These are phyloP conservation scores for Piper longum DNA, from an alignment of 164 flowering plant species.

Conservation along the genomic window DNA sequence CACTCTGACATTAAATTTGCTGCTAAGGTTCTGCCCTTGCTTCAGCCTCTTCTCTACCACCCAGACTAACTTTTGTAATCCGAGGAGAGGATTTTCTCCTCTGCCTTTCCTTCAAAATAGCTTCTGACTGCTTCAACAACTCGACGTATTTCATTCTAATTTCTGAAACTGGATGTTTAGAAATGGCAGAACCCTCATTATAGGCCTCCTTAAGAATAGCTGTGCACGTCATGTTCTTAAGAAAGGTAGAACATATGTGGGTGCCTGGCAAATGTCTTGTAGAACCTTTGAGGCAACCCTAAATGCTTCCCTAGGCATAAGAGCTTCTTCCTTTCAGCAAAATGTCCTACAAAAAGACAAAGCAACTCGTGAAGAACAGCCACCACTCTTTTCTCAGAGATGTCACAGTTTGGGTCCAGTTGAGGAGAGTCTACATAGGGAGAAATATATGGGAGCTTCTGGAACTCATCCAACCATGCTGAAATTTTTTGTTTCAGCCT, in stretches of 20 bases:
- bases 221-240: constrained; percentile 61
- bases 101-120: constrained; percentile 33
- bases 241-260: constrained; percentile 73
- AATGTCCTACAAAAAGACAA: constrained; percentile 65
- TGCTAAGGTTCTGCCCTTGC: neutral
- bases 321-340: constrained; percentile 63
- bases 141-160: constrained; percentile 56
- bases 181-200: constrained; percentile 25
- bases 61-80: neutral
- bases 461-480: constrained; percentile 58
- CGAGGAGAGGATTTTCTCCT: neutral
- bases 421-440: constrained; percentile 55
- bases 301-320: constrained; percentile 47
- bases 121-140: constrained; percentile 39
- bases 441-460: constrained; percentile 64
- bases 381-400: constrained; percentile 65
- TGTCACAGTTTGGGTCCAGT: constrained; percentile 46
- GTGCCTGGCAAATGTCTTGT: constrained; percentile 67
- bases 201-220: constrained; percentile 77
- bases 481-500: constrained; percentile 64
- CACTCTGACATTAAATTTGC: neutral
- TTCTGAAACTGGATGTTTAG: constrained; percentile 45
- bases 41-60: neutral
- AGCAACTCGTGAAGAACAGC: constrained; percentile 79
- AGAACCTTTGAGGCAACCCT: constrained; percentile 74